phyloP scores from a whole-genome alignment of 116 monocot genomes.

The Iris pallida region DNA sequence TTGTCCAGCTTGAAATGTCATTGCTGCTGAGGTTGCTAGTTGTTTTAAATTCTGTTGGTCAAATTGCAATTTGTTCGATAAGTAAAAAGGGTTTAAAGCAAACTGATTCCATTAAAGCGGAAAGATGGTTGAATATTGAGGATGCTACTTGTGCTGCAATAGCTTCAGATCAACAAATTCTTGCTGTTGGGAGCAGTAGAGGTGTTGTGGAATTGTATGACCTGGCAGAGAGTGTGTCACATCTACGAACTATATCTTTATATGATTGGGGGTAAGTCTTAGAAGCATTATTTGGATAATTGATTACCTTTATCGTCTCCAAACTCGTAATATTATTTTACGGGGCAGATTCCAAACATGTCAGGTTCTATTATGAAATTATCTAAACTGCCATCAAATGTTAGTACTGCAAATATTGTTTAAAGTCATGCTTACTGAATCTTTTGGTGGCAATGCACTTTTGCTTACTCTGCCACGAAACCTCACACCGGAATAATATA shows the following conservation, averaged over 20 bases:
- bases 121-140: constrained; percentile 61
- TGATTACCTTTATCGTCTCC: not conserved
- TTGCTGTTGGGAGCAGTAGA: constrained; percentile 86
- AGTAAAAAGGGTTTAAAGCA: constrained; percentile 83
- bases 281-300: constrained; percentile 2
- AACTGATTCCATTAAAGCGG: constrained; percentile 53
- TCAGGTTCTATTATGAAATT: too few relatives aligned
- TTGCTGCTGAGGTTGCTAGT: constrained; percentile 60
- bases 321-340: not conserved
- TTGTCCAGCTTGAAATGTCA: constrained; percentile 78
- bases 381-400: too few relatives aligned
- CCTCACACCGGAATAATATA: too few relatives aligned
- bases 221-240: constrained; percentile 47
- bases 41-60: constrained; percentile 73
- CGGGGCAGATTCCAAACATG: not conserved
- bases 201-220: constrained; percentile 94
- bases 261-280: constrained; percentile 94
- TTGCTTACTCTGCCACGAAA: too few relatives aligned
- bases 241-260: constrained; percentile 80
- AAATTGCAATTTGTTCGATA: constrained; percentile 65
- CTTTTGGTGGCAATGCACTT: too few relatives aligned
- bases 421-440: too few relatives aligned
- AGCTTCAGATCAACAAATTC: constrained; percentile 82
- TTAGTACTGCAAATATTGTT: too few relatives aligned
- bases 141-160: constrained; percentile 83